Conservation (phyloP, 768 basidiomycete species). For the Lanmaoa pseudosensibilis region DNA sequence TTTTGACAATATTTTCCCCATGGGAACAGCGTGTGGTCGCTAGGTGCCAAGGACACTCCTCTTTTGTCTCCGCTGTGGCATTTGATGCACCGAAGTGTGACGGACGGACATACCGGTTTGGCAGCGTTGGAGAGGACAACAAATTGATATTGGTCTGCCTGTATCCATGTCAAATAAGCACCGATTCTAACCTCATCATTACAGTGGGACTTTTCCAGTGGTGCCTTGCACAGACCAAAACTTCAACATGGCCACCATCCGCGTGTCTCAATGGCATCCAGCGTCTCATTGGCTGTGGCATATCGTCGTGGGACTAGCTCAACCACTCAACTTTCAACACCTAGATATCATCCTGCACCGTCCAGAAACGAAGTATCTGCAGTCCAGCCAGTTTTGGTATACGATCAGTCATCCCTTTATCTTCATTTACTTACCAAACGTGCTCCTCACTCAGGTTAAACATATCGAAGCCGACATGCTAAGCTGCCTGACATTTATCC, state of each 20-base stretch:
- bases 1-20: constrained; percentile 91
- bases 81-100: constrained; percentile 92
- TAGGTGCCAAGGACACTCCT: constrained; percentile 95
- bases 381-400: constrained; percentile 85
- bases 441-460: constrained; percentile 56
- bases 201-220: constrained; percentile 94
- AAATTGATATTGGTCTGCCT: constrained; percentile 79
- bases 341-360: constrained; percentile 83
- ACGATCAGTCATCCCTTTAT: constrained; percentile 23
- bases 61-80: constrained; percentile 85
- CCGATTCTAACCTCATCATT: not conserved
- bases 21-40: constrained; percentile 94
- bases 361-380: constrained; percentile 87
- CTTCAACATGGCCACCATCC: constrained; percentile 68
- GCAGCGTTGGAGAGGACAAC: constrained; percentile 96
- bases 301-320: constrained; percentile 61
- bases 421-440: not conserved
- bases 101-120: constrained; percentile 89
- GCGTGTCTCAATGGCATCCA: constrained; percentile 76
- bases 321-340: constrained; percentile 51
- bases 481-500: constrained; percentile 72
- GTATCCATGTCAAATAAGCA: not conserved
- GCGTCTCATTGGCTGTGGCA: constrained; percentile 66
- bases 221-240: constrained; percentile 87
- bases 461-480: constrained; percentile 79